Evolutionary conservation across 345 rosid species (phyloP), one percentile per base, ranked within the genome.

Genomic region (Zanthoxylum bungeanum): DNA sequence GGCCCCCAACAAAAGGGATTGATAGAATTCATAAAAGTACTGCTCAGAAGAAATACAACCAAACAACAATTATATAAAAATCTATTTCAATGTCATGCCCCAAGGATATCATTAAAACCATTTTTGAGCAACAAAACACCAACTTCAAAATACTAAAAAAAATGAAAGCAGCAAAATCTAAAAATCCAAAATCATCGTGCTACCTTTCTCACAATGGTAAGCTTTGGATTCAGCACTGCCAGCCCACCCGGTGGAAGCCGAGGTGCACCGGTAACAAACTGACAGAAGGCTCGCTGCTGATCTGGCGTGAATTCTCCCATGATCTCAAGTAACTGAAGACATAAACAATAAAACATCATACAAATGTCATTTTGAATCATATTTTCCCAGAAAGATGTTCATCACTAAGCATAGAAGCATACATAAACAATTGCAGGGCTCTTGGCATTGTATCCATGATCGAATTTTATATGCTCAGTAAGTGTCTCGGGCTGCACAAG

Each of bases 181-280:
- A 31, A 10, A 9, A 31, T 25, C 42, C 16, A 49, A 53, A 24
- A 8, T 22, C 16, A 37, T 22, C 11, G 25, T 8, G 36, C 73
- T 91, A 96, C 98, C 98, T 96, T 96, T 82, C 99, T 85, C 73
- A 96, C 99, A 30, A 96, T 96, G 31, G 99, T 96, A 72, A 96
- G 79, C 84, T 91, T 96, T 44, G 99, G 99, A 79, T 88, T 93
- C 56, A 96, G 78, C 67, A 93, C 98, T 1, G 99, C 98, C 78
- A 96, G 76, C 66, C 99, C 98, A 64, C 99, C 99, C 33, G 98
- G 97, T 53, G 98, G 99, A 77, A 96, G 91, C 78, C 98, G 83
- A n/a, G 98, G 98, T 64, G 98, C 99, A 70, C 99, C 99, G 12
- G 99, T 96, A 46, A 96, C 98, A 79, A 93, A 96, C 61, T 91